Base-by-base conservation (phyloP, 2,329 filamentous ascomycete species). In the Cladosporium sp. region DNA sequence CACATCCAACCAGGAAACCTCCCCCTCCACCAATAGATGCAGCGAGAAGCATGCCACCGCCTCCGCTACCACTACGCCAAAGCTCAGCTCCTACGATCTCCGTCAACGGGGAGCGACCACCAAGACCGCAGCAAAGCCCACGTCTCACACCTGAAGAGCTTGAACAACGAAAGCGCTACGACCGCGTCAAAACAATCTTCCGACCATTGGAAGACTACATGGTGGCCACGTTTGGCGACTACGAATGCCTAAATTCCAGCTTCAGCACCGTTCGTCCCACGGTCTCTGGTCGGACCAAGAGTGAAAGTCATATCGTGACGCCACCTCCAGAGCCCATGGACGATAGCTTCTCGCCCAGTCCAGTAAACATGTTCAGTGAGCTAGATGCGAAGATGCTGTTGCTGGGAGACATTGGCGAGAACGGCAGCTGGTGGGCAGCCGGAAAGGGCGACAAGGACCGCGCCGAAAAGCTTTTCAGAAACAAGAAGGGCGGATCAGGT, bases 191-290 rank as follows among this genome's bases (percentile, higher is more conserved):
- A 66, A 78, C 77, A 36, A 83, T 93, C 10, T 96, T 96, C 71
- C 86, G 83, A 60, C 80, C 81, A 4, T 70, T 96, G 13, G 90
- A 96, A 72, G 87, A 91, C 60, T 93, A 94, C 67, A 81, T 96
- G 39, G 75, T 85, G 50, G 72, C 75, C 19, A 87, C 83, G 64
- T 89, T 95, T 65, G 81, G 83, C 56, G 85, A 86, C 0, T 85
- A 85, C 63, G 80, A 88, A 53, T 86, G 82, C 61, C 73, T 96
- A n/a, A 95, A 94, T 69, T 78, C 77, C 13, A 92, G 91, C 0
- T 96, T 96, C 68, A 76, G 80, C 36, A 81, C 81, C 1, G 73
- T 76, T 45, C 79, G 80, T 45, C 75, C 75, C 28, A 58, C 58
- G 3, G 65, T 68, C 5, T 63, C 70, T 42, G 72, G 62, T 3